These are phyloP conservation scores for Kazachstania bromeliacearum DNA, from an alignment of 805 yeast genomes.

Conservation along the genomic window DNA sequence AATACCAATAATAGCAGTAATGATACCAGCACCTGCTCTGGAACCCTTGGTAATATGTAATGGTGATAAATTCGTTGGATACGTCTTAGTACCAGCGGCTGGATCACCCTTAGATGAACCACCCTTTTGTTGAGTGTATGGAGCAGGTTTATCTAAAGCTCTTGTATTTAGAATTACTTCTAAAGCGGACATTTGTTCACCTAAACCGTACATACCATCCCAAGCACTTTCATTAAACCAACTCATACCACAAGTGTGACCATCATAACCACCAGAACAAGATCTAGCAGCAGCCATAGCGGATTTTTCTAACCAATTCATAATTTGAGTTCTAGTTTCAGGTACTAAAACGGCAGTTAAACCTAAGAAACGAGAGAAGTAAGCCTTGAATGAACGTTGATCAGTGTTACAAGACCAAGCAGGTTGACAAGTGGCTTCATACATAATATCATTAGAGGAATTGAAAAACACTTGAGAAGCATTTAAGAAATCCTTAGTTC, in stretches of 20 bases:
- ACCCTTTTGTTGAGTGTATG: constrained; percentile 54
- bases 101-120: constrained; percentile 63
- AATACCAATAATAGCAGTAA: constrained; percentile 48
- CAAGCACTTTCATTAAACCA: constrained; percentile 49
- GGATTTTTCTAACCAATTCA: constrained; percentile 34
- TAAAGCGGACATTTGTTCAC: constrained; percentile 83
- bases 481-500: constrained; percentile 46
- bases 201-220: constrained; percentile 74
- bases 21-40: constrained; percentile 60
- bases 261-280: constrained; percentile 82
- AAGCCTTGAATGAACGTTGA: constrained; percentile 89
- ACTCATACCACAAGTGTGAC: constrained; percentile 78
- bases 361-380: constrained; percentile 65
- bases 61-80: constrained; percentile 32
- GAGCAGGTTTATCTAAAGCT: constrained; percentile 37
- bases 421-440: constrained; percentile 78
- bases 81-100: constrained; percentile 52
- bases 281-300: constrained; percentile 69
- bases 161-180: constrained; percentile 45
- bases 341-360: constrained; percentile 67
- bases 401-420: constrained; percentile 62
- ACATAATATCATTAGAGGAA: constrained; percentile 41
- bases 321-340: constrained; percentile 28
- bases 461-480: constrained; percentile 52
- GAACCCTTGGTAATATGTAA: constrained; percentile 38